phyloP scores from a whole-genome alignment of 495 filamentous ascomycete species.

The Neurospora sp. region DNA sequence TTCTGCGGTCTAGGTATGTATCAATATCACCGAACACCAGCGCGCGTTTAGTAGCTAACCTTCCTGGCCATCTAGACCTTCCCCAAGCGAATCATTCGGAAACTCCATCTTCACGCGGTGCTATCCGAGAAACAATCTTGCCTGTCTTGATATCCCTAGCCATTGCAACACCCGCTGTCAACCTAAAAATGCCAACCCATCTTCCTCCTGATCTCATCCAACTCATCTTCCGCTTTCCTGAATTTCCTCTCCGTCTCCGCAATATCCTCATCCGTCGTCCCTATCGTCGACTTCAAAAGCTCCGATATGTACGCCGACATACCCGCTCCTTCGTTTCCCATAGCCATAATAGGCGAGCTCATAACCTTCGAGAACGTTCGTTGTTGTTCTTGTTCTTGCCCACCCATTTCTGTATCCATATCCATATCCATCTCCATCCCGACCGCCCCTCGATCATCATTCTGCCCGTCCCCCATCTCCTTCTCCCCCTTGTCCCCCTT shows the following conservation, averaged over 20 bases:
- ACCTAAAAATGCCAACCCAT: slow-evolving; percentile 25
- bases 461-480: no score
- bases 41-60: not conserved
- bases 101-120: not conserved
- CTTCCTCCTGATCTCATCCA: slow-evolving; percentile 34
- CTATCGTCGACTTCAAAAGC: not conserved
- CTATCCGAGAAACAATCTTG: not conserved
- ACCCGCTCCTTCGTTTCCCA: not conserved
- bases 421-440: slow-evolving; percentile 17
- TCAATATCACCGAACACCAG: not conserved
- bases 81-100: not conserved
- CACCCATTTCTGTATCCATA: not conserved
- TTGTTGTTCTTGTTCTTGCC: not conserved
- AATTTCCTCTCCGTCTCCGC: slow-evolving; percentile 26
- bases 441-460: no score
- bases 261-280: slow-evolving; percentile 28
- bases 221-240: slow-evolving; percentile 22
- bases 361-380: not conserved
- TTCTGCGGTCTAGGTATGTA: not conserved
- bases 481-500: no score
- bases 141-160: not conserved
- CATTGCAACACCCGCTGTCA: not conserved
- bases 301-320: not conserved
- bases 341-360: not conserved
- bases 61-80: not conserved